Base-by-base conservation (phyloP, 2,329 filamentous ascomycete species). In the Gnomoniopsis smithogilvyi region DNA sequence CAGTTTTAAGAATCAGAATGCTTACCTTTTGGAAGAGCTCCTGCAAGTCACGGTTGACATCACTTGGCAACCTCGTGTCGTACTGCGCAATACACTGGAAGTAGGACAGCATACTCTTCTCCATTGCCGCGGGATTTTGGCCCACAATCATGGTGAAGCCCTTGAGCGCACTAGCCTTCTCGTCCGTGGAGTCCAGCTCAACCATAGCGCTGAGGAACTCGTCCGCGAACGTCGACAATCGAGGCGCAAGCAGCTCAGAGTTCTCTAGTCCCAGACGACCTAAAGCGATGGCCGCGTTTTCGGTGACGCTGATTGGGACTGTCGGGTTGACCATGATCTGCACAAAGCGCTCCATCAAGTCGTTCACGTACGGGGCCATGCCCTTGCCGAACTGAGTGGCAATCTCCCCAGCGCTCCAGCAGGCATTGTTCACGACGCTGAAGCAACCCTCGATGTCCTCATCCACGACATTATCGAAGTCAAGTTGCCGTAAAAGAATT, bases 361-460 rank as follows among this genome's bases (percentile, higher is more conserved):
- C 84, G 22, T 90, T 86, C 11, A 92, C 83, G 70, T 89, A 96
- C 1, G 88, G 89, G 1, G 81, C 81, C 85, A 97, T 90, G 56
- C 82, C 85, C 62, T 87, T 85, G 65, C 87, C 85, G 70, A 90
- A 82, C 62, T 91, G 87, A 73, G 96, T 87, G 17, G 92, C 86
- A 62, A 98, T 95, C 77, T 99, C 95, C 46, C 95, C 95, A 24
- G 87, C 88, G 7, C 93, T 96, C 95, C 95, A 99, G 76, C 94
- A 98, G 22, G 95, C 94, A 70, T 99, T 99, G 81, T 98, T 99
- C 61, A 98, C 87, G 33, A 98, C 93, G 61, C 92, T 92, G 72
- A 96, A 97, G 15, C 87, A 88, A 19, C 85, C 89, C 64, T 96
- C 91, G 50, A 92, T 86, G 62, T 92, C 90, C 66, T 96, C 91